Conservation (phyloP, 352 stramenopile species). For the Globisporangium uncinulatum region DNA sequence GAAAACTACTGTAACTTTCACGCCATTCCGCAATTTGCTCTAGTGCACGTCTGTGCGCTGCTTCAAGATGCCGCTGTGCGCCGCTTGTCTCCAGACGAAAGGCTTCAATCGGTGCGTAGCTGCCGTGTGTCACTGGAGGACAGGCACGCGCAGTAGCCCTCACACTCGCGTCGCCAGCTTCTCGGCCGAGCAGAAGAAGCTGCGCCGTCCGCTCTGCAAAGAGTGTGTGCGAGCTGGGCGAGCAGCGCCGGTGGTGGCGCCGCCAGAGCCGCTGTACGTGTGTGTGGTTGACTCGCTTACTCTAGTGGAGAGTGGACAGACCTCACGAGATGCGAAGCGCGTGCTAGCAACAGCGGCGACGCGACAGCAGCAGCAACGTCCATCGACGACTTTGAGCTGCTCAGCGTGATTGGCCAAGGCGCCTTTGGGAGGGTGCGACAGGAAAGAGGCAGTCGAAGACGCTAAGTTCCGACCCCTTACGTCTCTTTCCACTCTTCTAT, state of each 20-base stretch:
- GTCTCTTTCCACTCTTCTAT: too few species aligned
- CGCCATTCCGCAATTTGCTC: neutral
- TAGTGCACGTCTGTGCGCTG: neutral
- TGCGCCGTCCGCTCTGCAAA: slow-evolving; percentile 60
- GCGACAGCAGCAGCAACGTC: slow-evolving; percentile 44
- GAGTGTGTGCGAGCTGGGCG: slow-evolving; percentile 56
- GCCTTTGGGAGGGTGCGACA: slow-evolving; percentile 58
- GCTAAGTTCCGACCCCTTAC: too few species aligned
- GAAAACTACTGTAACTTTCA: too few species aligned
- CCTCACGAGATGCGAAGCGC: too few species aligned
- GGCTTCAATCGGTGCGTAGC: slow-evolving; percentile 42
- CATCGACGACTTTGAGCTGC: slow-evolving; percentile 95
- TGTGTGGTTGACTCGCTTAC: neutral
- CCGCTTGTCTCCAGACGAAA: slow-evolving; percentile 61
- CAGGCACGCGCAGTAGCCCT: neutral
- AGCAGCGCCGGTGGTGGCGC: slow-evolving; percentile 5
- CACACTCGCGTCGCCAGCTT: slow-evolving; percentile 25
- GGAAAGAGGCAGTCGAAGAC: too few species aligned
- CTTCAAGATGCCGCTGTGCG: slow-evolving; percentile 57
- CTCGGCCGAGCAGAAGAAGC: slow-evolving; percentile 43
- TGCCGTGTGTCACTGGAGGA: neutral
- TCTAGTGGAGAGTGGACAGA: too few species aligned
- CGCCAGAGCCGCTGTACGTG: slow-evolving; percentile 2
- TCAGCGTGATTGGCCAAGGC: slow-evolving; percentile 93
- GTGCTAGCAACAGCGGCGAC: too few species aligned